Conservation (phyloP, 1,284 basidiomycete genomes). For the Neonothopanus nambi region DNA sequence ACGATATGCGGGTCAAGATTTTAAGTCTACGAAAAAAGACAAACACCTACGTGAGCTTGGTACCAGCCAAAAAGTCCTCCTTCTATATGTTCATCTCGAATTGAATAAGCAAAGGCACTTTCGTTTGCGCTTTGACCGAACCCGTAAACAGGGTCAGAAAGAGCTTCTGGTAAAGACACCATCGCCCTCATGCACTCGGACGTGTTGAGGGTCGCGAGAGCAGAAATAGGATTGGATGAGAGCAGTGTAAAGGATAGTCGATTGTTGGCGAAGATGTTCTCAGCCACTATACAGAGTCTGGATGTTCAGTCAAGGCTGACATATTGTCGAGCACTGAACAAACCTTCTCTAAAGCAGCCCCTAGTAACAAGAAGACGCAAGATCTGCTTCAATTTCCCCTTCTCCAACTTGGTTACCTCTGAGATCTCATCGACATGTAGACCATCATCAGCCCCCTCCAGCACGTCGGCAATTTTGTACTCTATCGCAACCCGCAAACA, state of each 20-base stretch:
- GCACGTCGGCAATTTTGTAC: constrained; percentile 32
- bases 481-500: constrained; percentile 28
- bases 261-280: constrained; percentile 16
- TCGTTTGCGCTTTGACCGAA: neutral
- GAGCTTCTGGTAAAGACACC: constrained; percentile 3
- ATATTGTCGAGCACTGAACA: constrained; percentile 1
- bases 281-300: neutral
- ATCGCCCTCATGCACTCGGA: constrained; percentile 8
- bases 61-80: constrained; percentile 10
- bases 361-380: constrained; percentile 36
- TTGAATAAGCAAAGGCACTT: constrained; percentile 9
- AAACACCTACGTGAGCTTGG: constrained; percentile 1
- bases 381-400: constrained; percentile 34
- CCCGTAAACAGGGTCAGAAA: constrained; percentile 7
- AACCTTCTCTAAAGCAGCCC: constrained; percentile 41
- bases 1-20: neutral
- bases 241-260: constrained; percentile 12
- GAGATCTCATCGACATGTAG: constrained; percentile 32
- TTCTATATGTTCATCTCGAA: neutral
- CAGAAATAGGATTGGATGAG: constrained; percentile 9
- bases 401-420: constrained; percentile 27
- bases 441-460: constrained; percentile 26
- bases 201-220: neutral
- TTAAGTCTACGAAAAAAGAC: neutral
- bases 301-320: no score